Percentiles rank a stretch among this genome's conserved stretches.
Evolutionary conservation across 768 basidiomycete genomes (phyloP).

Genomic region (Lentinula lateritia): DNA sequence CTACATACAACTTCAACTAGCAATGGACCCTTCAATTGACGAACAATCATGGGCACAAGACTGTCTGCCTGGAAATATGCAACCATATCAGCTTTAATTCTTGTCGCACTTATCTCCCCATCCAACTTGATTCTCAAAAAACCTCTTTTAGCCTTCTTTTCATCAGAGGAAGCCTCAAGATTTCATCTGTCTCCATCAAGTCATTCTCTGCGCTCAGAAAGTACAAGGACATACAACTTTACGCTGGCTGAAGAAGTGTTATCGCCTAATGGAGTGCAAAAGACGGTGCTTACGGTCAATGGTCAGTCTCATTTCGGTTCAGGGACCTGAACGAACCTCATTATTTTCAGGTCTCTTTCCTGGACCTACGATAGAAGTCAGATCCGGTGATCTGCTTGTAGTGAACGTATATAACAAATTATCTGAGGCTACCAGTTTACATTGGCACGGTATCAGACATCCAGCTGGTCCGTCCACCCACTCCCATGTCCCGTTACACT

Average conservation of each 20-base stretch:
- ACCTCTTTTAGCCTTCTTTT: background rate
- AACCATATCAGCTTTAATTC: background rate
- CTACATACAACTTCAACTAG: too few relatives aligned
- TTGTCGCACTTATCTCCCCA: background rate
- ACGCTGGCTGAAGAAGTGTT: background rate
- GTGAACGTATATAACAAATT: slow-evolving; percentile 28
- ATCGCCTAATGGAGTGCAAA: slow-evolving; percentile 4
- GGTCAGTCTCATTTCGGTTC: background rate
- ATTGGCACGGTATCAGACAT: slow-evolving; percentile 21
- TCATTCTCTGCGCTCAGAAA: background rate
- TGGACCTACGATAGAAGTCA: slow-evolving; percentile 26
- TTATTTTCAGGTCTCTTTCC: slow-evolving; percentile 23
- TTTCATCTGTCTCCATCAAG: slow-evolving; percentile 2
- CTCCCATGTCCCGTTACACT: background rate
- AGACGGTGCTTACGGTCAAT: slow-evolving; percentile 2
- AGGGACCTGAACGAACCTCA: background rate
- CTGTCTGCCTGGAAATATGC: background rate
- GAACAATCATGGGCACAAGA: background rate
- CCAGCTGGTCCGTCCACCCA: background rate
- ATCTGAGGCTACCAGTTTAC: slow-evolving; percentile 24
- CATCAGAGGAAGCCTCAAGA: background rate
- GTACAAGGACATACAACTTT: background rate
- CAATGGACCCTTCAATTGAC: background rate
- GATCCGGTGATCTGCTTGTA: slow-evolving; percentile 26
- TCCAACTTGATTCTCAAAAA: background rate